Evolutionary conservation across 192 early-diverging fungal species (phyloP), one percentile per base, ranked within the genome.

Genomic region (Linnemannia exigua): DNA sequence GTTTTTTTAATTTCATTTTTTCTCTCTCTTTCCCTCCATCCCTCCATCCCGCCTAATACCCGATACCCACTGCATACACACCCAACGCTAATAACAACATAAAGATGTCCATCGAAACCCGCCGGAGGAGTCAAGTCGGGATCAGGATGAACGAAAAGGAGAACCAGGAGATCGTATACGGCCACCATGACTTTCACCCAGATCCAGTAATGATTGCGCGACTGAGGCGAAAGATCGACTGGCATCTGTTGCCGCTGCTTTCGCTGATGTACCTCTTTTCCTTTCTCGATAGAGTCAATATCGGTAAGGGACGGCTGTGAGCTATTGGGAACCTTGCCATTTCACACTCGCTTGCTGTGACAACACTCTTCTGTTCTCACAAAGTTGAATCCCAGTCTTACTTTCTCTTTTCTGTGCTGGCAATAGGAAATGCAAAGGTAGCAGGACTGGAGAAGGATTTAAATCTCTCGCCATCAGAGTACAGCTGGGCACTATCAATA

Each of bases 251-350:
- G 31, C 93, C 94, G 2, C 89, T 93, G 44, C 90, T 94, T 20
- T 87, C 89, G 47, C 36, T 95, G 6, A 83, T 94, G 3, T 95
- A 95, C 61, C 89, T 95, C 33, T 93, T 91, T 63, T 92, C 90
- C 46, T 90, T 92, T 67, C 88, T 95, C n/a, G 94, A 95, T 72
- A 92, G 94, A 31, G 91, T 91, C 48, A 95, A 95, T 74, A 95
- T 95, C 38, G 88, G 90, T 82, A 79, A 69, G 77, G 35, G 1
- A 20, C n/a, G 33, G 36, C 22, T 35, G 8, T 41, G 63, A 5
- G 33, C 1, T 22, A 8, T 11, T 22, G 16, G 28, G 38, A 35
- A 36, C 8, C 3, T 12, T 28, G 28, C n/a, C 31, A 12, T 33
- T 8, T 68, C 12, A 20, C 15, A 25, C 5, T 54, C 1, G 46